phyloP scores from a whole-genome alignment of 257 asterid species.

The Ajuga chamaepitys region DNA sequence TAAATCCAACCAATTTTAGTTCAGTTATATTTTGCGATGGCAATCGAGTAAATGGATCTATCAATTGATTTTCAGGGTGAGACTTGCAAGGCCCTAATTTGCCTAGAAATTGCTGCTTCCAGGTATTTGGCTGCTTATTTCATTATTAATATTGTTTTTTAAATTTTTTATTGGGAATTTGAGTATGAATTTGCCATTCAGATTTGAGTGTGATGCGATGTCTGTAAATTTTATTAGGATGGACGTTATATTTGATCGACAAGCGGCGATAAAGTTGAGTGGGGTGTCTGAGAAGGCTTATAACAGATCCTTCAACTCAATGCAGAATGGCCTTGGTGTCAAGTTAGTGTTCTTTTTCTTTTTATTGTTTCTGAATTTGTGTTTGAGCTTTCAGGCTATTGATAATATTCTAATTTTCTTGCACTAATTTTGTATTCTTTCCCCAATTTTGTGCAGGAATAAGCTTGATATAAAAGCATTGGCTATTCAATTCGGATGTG shows the following conservation, averaged over 20 bases:
- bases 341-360: slow-evolving; percentile 38
- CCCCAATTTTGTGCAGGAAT: slow-evolving; percentile 42
- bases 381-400: neutral
- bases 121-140: too few relatives aligned
- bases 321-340: slow-evolving; percentile 90
- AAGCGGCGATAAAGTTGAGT: slow-evolving; percentile 60
- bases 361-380: neutral
- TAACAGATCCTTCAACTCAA: slow-evolving; percentile 71
- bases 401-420: neutral
- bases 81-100: slow-evolving; percentile 90
- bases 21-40: neutral
- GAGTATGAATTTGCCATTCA: neutral
- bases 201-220: neutral
- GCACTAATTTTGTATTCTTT: neutral
- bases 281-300: slow-evolving; percentile 93
- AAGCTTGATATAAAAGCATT: slow-evolving; percentile 82
- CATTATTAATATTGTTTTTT: too few relatives aligned
- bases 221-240: slow-evolving; percentile 35
- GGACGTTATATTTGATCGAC: slow-evolving; percentile 75
- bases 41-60: neutral
- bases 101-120: slow-evolving; percentile 81
- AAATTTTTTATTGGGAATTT: too few relatives aligned
- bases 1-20: neutral
- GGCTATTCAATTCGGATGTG: slow-evolving; percentile 88
- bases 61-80: slow-evolving; percentile 56